Evolutionary conservation across 768 basidiomycete genomes (phyloP).

Genomic region (Lyophyllum decastes): DNA sequence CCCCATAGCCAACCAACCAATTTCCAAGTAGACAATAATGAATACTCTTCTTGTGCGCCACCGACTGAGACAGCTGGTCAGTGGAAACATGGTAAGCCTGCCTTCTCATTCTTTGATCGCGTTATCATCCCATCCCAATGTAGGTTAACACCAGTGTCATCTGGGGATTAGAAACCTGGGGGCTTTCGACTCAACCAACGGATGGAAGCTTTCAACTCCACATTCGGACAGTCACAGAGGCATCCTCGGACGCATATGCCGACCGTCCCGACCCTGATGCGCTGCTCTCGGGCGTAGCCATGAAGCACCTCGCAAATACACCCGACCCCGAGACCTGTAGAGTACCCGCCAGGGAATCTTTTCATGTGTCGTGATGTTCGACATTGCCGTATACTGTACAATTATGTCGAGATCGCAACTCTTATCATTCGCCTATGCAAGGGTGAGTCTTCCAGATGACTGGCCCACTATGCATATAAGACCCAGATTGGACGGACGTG

Average conservation of each 20-base stretch:
- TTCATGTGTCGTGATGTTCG: too few relatives aligned
- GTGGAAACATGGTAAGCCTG: neutral
- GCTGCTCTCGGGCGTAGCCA: neutral
- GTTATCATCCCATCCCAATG: too few relatives aligned
- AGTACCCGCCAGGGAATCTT: neutral
- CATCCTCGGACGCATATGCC: neutral
- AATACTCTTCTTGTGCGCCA: slow-evolving; percentile 9
- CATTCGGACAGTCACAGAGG: neutral
- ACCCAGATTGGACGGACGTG: too few relatives aligned
- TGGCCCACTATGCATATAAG: too few relatives aligned
- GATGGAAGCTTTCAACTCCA: neutral
- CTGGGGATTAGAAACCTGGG: neutral
- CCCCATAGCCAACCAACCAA: neutral
- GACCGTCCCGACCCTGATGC: neutral
- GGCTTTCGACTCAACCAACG: neutral
- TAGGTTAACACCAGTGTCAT: neutral
- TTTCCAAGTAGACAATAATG: neutral
- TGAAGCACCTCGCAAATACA: neutral
- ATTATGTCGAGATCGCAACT: too few relatives aligned
- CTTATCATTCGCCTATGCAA: too few relatives aligned
- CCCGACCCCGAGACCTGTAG: neutral
- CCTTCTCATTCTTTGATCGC: neutral
- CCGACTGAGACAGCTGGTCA: neutral
- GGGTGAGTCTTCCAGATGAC: too few relatives aligned
- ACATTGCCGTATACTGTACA: too few relatives aligned